phyloP scores from a whole-genome alignment of 495 filamentous ascomycete genomes.

The Aspergillus panamensis region DNA sequence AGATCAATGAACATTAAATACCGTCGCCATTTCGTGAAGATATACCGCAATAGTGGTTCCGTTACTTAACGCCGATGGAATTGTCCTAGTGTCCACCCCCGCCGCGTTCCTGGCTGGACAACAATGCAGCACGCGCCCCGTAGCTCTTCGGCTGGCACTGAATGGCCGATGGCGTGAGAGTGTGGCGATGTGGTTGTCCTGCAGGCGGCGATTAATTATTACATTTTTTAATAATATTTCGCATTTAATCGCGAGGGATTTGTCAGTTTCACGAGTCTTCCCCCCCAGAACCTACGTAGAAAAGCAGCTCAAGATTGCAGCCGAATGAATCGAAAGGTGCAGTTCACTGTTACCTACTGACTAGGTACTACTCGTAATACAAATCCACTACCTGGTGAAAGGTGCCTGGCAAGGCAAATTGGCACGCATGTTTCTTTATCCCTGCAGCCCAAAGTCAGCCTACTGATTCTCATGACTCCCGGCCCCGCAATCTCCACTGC shows the following conservation, averaged over 20 bases:
- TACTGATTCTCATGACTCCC: constrained; percentile 6
- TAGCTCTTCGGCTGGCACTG: constrained; percentile 11
- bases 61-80: neutral
- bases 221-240: too few species aligned
- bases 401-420: neutral
- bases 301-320: too few species aligned
- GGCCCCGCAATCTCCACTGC: constrained; percentile 10
- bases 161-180: constrained; percentile 15
- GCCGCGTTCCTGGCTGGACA: constrained; percentile 12
- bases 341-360: neutral
- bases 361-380: too few species aligned
- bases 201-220: too few species aligned
- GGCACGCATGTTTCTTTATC: constrained; percentile 4
- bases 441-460: neutral
- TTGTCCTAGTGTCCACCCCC: neutral
- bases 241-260: too few species aligned
- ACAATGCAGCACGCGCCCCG: constrained; percentile 1
- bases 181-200: neutral
- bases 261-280: too few species aligned
- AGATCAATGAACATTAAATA: neutral
- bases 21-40: constrained; percentile 9
- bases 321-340: neutral
- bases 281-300: too few species aligned
- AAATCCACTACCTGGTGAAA: neutral
- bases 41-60: constrained; percentile 8